Evolutionary conservation across 148 eudicot species (phyloP).

Genomic region (Pouteria glomerata): DNA sequence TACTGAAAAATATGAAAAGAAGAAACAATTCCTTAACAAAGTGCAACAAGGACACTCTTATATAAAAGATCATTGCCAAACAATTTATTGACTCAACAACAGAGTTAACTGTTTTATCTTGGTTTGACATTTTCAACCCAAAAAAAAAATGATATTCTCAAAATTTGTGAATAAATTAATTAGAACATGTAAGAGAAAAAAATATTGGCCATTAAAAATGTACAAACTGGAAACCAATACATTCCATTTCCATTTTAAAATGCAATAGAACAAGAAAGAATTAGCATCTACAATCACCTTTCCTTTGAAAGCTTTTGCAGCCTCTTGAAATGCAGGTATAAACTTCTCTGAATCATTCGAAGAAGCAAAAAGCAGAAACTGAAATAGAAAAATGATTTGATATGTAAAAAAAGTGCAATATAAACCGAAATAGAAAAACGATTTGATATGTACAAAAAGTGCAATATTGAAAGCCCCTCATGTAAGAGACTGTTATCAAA

Average conservation of each 20-base stretch:
- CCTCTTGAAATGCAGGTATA: constrained; percentile 54
- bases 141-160: background rate
- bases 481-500: background rate
- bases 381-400: background rate
- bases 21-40: background rate
- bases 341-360: constrained; percentile 36
- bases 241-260: no score
- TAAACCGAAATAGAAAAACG: constrained; percentile 26
- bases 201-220: background rate
- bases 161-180: background rate
- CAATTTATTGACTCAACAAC: background rate
- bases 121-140: background rate
- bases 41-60: background rate
- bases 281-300: constrained; percentile 44
- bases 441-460: background rate
- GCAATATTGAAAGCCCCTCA: background rate
- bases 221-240: no score
- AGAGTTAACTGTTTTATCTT: background rate
- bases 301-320: constrained; percentile 80
- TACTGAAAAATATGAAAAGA: background rate
- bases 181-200: background rate
- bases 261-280: background rate
- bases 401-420: constrained; percentile 2
- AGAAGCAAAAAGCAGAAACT: constrained; percentile 64
- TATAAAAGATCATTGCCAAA: background rate